phyloP scores from a whole-genome alignment of 345 rosid genomes.

The Ceriops tagal region DNA sequence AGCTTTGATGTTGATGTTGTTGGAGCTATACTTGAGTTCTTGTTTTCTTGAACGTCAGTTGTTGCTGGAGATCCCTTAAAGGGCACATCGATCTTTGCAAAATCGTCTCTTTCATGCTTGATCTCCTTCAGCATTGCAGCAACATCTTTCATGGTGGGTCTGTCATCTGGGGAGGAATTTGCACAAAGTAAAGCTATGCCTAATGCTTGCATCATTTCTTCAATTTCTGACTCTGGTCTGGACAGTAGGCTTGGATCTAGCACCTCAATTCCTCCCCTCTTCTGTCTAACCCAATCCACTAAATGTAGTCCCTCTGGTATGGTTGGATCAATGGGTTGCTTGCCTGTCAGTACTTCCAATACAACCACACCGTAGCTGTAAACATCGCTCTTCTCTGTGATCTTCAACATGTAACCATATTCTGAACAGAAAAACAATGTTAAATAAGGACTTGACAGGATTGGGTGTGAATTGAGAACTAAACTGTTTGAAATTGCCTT shows the following conservation, averaged over 20 bases:
- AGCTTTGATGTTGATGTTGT: conserved; percentile 56
- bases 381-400: conserved; percentile 92
- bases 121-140: conserved; percentile 96
- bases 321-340: conserved; percentile 89
- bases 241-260: conserved; percentile 55
- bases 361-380: conserved; percentile 91
- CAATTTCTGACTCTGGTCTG: conserved; percentile 53
- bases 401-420: conserved; percentile 93
- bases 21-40: conserved; percentile 14
- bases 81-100: conserved; percentile 65
- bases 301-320: conserved; percentile 80
- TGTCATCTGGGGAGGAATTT: conserved; percentile 63
- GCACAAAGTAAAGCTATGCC: conserved; percentile 77
- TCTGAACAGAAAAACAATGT: conserved; percentile 38
- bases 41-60: conserved; percentile 25
- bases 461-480: background rate
- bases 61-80: conserved; percentile 61
- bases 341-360: conserved; percentile 83
- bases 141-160: conserved; percentile 92
- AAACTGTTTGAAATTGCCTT: background rate
- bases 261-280: conserved; percentile 59
- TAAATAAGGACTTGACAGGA: background rate
- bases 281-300: conserved; percentile 82
- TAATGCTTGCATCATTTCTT: conserved; percentile 82
- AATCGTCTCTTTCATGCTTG: conserved; percentile 76